Evolutionary conservation across 257 asterid species (phyloP).

Genomic region (Agastache rugosa): DNA sequence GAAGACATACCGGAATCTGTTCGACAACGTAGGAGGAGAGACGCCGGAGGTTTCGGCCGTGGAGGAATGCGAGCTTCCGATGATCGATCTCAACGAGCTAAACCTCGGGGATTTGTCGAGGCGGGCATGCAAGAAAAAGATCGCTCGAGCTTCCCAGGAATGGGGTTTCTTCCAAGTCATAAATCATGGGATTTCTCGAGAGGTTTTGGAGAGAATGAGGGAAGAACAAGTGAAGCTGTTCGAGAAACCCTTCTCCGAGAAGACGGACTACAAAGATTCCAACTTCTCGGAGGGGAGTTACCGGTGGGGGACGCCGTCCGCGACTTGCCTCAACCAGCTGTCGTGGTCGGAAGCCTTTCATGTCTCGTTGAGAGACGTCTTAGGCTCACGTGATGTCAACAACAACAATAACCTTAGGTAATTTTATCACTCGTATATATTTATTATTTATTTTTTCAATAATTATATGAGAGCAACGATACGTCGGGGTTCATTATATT

Average conservation of each 20-base stretch:
- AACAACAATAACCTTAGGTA: slow-evolving; percentile 61
- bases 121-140: slow-evolving; percentile 62
- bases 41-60: slow-evolving; percentile 40
- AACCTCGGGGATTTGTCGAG: slow-evolving; percentile 51
- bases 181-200: slow-evolving; percentile 80
- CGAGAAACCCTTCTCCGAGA: slow-evolving; percentile 67
- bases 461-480: no score
- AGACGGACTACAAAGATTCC: slow-evolving; percentile 45
- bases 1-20: slow-evolving; percentile 60
- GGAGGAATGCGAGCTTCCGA: slow-evolving; percentile 78
- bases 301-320: slow-evolving; percentile 91
- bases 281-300: slow-evolving; percentile 78
- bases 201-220: slow-evolving; percentile 68
- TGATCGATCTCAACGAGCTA: slow-evolving; percentile 65
- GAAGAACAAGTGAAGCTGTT: slow-evolving; percentile 69
- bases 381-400: slow-evolving; percentile 45
- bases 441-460: no score
- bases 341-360: slow-evolving; percentile 98
- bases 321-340: slow-evolving; percentile 66
- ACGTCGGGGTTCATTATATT: no score
- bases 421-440: neutral
- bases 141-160: slow-evolving; percentile 73
- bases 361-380: slow-evolving; percentile 64
- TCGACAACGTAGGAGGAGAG: slow-evolving; percentile 32
- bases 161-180: slow-evolving; percentile 96